Evolutionary conservation across 2,329 filamentous ascomycete genomes (phyloP).

Genomic region (Chalara sp.): DNA sequence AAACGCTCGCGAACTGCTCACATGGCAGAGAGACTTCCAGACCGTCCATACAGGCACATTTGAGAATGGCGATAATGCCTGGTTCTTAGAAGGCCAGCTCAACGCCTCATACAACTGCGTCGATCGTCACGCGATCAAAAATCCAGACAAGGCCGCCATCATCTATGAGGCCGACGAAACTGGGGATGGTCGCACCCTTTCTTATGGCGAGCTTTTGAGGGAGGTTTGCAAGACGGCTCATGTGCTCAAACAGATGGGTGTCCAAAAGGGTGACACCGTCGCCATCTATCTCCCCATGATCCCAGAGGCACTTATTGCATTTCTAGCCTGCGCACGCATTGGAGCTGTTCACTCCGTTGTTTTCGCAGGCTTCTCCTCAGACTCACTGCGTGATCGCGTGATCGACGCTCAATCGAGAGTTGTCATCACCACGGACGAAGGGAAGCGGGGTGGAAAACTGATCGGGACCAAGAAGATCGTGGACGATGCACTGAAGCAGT

Average conservation of each 20-base stretch:
- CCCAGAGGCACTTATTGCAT: conserved; percentile 85
- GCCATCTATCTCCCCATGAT: conserved; percentile 99
- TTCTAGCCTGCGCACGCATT: conserved; percentile 86
- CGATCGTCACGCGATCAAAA: conserved; percentile 91
- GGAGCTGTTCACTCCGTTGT: conserved; percentile 96
- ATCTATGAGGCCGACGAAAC: conserved; percentile 98
- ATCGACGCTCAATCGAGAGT: conserved; percentile 86
- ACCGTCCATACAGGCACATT: conserved; percentile 78
- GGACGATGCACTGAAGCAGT: conserved; percentile 94
- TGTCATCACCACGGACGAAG: conserved; percentile 95
- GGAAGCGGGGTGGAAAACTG: conserved; percentile 93
- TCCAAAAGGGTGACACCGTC: conserved; percentile 94
- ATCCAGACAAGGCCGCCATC: conserved; percentile 89
- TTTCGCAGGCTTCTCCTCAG: conserved; percentile 94
- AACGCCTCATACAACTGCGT: conserved; percentile 98
- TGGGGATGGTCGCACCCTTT: conserved; percentile 78
- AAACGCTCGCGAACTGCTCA: conserved; percentile 79
- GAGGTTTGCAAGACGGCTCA: conserved; percentile 85
- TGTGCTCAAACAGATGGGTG: conserved; percentile 89
- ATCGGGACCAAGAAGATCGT: conserved; percentile 99
- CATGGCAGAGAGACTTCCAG: conserved; percentile 87
- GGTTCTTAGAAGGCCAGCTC: conserved; percentile 89
- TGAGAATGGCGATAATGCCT: conserved; percentile 74
- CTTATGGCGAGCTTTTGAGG: conserved; percentile 86
- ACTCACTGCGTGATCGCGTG: conserved; percentile 92